These are phyloP conservation scores for Amanita rimosa DNA, from an alignment of 768 basidiomycete genomes.

Conservation along the genomic window DNA sequence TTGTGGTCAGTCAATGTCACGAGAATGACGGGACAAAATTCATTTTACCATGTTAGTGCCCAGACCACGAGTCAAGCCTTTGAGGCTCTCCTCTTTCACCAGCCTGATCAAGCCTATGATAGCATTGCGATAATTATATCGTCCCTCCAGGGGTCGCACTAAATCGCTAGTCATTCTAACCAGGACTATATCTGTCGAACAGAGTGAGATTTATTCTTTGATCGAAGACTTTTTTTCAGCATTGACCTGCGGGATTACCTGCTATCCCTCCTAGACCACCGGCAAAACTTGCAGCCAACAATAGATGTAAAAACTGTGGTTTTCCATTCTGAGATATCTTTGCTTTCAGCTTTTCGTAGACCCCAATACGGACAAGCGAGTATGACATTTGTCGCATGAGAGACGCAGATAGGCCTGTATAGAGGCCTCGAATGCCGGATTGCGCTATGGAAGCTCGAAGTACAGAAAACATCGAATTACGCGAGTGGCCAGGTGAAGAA, in stretches of 20 bases:
- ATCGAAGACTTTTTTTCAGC: conserved; percentile 4
- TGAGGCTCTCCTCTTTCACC: conserved; percentile 56
- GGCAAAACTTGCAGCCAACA: conserved; percentile 57
- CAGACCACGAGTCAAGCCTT: conserved; percentile 61
- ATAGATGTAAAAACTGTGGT: conserved; percentile 42
- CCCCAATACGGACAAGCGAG: conserved; percentile 74
- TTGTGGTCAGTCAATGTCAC: conserved; percentile 2
- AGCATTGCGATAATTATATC: conserved; percentile 75
- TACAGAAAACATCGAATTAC: conserved; percentile 55
- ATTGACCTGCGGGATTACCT: conserved; percentile 71
- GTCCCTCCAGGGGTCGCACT: conserved; percentile 58
- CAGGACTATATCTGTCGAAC: conserved; percentile 48
- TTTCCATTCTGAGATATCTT: conserved; percentile 37
- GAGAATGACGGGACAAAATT: not conserved
- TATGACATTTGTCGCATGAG: conserved; percentile 87
- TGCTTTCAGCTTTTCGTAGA: conserved; percentile 68
- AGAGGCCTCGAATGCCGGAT: conserved; percentile 65
- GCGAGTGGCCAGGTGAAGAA: conserved; percentile 30
- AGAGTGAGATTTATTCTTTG: conserved; percentile 3
- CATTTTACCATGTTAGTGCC: conserved; percentile 62
- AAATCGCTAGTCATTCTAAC: conserved; percentile 87
- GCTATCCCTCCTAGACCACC: conserved; percentile 77
- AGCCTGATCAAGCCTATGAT: conserved; percentile 58
- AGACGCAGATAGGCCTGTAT: conserved; percentile 75
- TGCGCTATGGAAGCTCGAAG: conserved; percentile 53